Evolutionary conservation across 2,329 filamentous ascomycete species (phyloP).

Genomic region (Cordyceps fumosorosea): DNA sequence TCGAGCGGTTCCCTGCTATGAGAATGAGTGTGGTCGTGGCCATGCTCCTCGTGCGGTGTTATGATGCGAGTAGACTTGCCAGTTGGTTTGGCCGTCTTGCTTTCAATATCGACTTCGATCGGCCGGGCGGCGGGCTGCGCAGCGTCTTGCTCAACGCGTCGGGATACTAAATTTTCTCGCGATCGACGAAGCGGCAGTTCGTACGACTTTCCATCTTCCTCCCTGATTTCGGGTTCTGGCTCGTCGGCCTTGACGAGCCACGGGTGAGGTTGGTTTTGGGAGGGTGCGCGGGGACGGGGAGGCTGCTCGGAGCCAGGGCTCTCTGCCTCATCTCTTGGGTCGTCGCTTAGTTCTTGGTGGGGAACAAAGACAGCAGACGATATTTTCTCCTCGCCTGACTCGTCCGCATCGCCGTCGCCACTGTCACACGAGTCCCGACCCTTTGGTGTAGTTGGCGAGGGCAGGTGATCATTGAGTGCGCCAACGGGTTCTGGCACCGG

Average conservation of each 20-base stretch:
- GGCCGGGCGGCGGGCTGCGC: slow-evolving; percentile 29
- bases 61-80: slow-evolving; percentile 31
- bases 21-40: slow-evolving; percentile 45
- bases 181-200: slow-evolving; percentile 8
- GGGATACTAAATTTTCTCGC: slow-evolving; percentile 5
- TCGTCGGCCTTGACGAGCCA: slow-evolving; percentile 56
- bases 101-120: slow-evolving; percentile 37
- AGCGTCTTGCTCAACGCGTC: slow-evolving; percentile 12
- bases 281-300: slow-evolving; percentile 40
- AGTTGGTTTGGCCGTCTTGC: slow-evolving; percentile 23
- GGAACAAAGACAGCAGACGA: slow-evolving; percentile 80
- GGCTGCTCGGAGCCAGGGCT: slow-evolving; percentile 34
- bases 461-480: slow-evolving; percentile 8
- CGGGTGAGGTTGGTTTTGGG: slow-evolving; percentile 34
- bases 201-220: slow-evolving; percentile 19
- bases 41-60: slow-evolving; percentile 39
- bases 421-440: slow-evolving; percentile 32
- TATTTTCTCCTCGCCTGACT: slow-evolving; percentile 76
- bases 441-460: slow-evolving; percentile 34
- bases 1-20: slow-evolving; percentile 61
- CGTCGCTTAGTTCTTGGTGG: slow-evolving; percentile 52
- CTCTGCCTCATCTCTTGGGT: slow-evolving; percentile 24
- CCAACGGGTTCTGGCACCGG: not conserved
- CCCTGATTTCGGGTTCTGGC: slow-evolving; percentile 29
- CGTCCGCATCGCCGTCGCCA: slow-evolving; percentile 39